Conservation (phyloP, 176 grass and related monocot genomes). For the Tillandsia fasciculata region DNA sequence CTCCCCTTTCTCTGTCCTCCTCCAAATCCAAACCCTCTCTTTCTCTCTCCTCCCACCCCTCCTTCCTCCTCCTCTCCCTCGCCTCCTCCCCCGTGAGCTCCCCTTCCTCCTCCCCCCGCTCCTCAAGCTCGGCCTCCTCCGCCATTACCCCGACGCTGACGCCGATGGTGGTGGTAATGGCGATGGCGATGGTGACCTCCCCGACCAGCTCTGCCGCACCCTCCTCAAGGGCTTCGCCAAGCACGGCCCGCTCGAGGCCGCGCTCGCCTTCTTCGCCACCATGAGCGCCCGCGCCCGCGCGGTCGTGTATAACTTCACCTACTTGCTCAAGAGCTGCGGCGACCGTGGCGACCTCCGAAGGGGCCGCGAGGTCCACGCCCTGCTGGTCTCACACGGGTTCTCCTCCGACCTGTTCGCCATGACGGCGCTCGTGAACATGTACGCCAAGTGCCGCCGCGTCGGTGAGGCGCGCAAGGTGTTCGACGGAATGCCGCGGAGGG, state of each 20-base stretch:
- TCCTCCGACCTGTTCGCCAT: slow-evolving; percentile 6
- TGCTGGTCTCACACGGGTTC: slow-evolving; percentile 10
- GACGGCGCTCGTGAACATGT: slow-evolving; percentile 19
- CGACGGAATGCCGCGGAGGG: slow-evolving; percentile 36
- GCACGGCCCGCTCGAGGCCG: slow-evolving; percentile 15
- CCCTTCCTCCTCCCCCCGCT: neutral
- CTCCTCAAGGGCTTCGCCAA: slow-evolving; percentile 18
- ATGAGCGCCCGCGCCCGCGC: slow-evolving; percentile 21
- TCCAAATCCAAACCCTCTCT: neutral
- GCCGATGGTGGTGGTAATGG: too few species aligned
- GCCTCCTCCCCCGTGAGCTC: neutral
- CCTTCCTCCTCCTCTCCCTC: neutral
- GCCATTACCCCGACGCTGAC: too few species aligned
- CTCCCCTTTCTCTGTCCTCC: neutral
- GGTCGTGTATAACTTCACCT: slow-evolving; percentile 35
- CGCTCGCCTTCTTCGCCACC: slow-evolving; percentile 24
- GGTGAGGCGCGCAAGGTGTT: slow-evolving; percentile 35
- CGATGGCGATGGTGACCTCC: neutral
- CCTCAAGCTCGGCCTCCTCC: neutral
- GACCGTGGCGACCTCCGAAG: slow-evolving; percentile 16
- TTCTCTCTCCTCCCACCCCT: neutral
- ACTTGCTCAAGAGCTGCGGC: slow-evolving; percentile 35
- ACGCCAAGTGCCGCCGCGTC: slow-evolving; percentile 28
- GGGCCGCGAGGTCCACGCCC: slow-evolving; percentile 19
- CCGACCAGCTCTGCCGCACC: slow-evolving; percentile 14